Percentiles rank a stretch among this genome's conserved stretches.
Evolutionary conservation across 805 yeast genomes (phyloP).

Genomic region (Cyberlindnera maritima): DNA sequence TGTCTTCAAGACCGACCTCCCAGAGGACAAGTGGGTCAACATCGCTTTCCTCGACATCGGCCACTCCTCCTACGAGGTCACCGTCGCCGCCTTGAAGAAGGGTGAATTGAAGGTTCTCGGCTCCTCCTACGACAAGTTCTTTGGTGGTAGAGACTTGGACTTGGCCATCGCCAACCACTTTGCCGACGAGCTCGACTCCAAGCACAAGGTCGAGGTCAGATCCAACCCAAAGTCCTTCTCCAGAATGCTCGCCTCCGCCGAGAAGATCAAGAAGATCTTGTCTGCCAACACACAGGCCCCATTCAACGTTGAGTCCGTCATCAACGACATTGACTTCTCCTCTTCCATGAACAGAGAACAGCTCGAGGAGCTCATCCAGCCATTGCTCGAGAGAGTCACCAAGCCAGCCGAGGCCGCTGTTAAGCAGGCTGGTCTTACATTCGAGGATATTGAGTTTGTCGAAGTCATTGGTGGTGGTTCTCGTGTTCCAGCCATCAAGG

Average conservation of each 20-base stretch:
- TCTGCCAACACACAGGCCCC: conserved; percentile 96
- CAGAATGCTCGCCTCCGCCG: conserved; percentile 89
- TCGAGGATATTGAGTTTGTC: conserved; percentile 79
- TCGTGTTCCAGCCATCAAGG: conserved; percentile 93
- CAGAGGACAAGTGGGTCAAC: conserved; percentile 87
- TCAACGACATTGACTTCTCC: conserved; percentile 95
- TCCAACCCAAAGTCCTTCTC: conserved; percentile 93
- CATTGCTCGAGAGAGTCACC: conserved; percentile 72
- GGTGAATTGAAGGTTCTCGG: conserved; percentile 95
- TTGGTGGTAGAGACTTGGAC: conserved; percentile 98
- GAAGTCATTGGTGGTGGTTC: conserved; percentile 98
- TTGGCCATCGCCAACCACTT: conserved; percentile 91
- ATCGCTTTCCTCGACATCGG: conserved; percentile 97
- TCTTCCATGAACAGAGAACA: conserved; percentile 87
- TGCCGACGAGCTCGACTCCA: conserved; percentile 85
- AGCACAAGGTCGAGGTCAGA: conserved; percentile 90
- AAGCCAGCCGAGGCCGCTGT: conserved; percentile 82
- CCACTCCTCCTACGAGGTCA: conserved; percentile 89
- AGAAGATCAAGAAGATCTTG: conserved; percentile 90
- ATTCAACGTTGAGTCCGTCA: conserved; percentile 90
- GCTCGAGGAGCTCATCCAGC: conserved; percentile 84
- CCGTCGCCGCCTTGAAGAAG: conserved; percentile 87
- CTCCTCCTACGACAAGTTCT: conserved; percentile 89
- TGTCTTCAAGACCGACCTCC: conserved; percentile 94
- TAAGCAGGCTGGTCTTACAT: conserved; percentile 68